Evolutionary conservation across 306 rosid species (phyloP).

Genomic region (Cucurbita pepo): DNA sequence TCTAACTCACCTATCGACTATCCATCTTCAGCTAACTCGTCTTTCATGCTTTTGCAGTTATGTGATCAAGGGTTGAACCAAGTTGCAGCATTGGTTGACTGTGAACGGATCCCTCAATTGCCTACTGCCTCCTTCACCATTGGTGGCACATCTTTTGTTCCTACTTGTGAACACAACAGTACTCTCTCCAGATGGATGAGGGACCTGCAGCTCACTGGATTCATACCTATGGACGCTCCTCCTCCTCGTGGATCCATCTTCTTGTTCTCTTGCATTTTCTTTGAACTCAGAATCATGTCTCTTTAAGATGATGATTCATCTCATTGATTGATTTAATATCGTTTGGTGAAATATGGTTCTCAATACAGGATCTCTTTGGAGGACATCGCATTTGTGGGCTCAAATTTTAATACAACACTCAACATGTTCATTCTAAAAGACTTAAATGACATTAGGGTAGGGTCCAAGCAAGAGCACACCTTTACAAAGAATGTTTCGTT

Average conservation of each 20-base stretch:
- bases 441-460: too few relatives aligned
- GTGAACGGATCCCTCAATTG: slow-evolving; percentile 45
- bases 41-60: slow-evolving; percentile 39
- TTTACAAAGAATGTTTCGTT: too few relatives aligned
- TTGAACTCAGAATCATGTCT: not conserved
- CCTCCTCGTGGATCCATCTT: slow-evolving; percentile 75
- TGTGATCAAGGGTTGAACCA: slow-evolving; percentile 65
- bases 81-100: slow-evolving; percentile 61
- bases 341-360: not conserved
- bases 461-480: too few relatives aligned
- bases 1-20: not conserved
- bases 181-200: slow-evolving; percentile 59
- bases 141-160: slow-evolving; percentile 27
- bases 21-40: slow-evolving; percentile 10
- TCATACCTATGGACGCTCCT: slow-evolving; percentile 58
- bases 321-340: slow-evolving; percentile 11
- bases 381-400: not conserved
- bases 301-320: not conserved
- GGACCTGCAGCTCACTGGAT: slow-evolving; percentile 74
- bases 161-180: slow-evolving; percentile 31
- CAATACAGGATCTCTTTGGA: slow-evolving; percentile 79
- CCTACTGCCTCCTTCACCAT: slow-evolving; percentile 71
- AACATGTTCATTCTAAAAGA: not conserved
- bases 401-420: not conserved
- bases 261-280: not conserved